Percentiles rank a stretch among this genome's conserved stretches.
phyloP scores from a whole-genome alignment of 2,329 filamentous ascomycete species.

The Acrocalymma vagum region DNA sequence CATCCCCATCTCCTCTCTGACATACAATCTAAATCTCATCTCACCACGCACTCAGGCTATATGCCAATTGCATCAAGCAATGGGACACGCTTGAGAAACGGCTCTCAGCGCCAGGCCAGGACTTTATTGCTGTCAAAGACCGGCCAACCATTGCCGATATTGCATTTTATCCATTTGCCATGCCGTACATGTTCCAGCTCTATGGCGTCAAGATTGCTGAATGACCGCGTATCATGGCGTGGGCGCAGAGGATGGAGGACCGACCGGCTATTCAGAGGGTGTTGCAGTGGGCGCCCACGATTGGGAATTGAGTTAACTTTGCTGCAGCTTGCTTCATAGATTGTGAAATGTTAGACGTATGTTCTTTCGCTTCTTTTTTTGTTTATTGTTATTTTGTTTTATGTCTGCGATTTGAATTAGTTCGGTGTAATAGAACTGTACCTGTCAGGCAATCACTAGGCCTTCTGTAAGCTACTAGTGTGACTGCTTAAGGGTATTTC shows the following conservation, averaged over 20 bases:
- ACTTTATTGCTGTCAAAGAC: constrained; percentile 45
- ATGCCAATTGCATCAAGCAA: constrained; percentile 17
- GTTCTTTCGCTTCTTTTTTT: too few relatives aligned
- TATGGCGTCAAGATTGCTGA: constrained; percentile 40
- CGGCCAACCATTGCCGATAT: constrained; percentile 48
- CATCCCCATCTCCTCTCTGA: neutral
- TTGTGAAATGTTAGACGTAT: too few relatives aligned
- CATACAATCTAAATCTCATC: neutral
- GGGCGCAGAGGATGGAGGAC: constrained; percentile 33
- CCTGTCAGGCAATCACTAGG: too few relatives aligned
- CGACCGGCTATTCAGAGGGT: constrained; percentile 28
- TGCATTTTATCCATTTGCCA: constrained; percentile 48
- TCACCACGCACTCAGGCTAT: constrained; percentile 9
- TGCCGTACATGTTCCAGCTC: constrained; percentile 49
- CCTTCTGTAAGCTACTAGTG: too few relatives aligned
- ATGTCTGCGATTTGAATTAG: too few relatives aligned
- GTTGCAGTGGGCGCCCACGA: constrained; percentile 23
- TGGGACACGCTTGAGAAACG: constrained; percentile 25
- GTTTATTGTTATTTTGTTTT: too few relatives aligned
- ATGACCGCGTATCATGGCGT: constrained; percentile 40
- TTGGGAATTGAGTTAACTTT: too few relatives aligned
- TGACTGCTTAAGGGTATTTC: too few relatives aligned
- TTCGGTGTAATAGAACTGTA: too few relatives aligned
- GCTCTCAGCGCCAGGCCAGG: constrained; percentile 25
- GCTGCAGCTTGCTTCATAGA: too few relatives aligned